Conservation (phyloP, 371 early-diverging fungal genomes). For the Rhizopus stolonifer region DNA sequence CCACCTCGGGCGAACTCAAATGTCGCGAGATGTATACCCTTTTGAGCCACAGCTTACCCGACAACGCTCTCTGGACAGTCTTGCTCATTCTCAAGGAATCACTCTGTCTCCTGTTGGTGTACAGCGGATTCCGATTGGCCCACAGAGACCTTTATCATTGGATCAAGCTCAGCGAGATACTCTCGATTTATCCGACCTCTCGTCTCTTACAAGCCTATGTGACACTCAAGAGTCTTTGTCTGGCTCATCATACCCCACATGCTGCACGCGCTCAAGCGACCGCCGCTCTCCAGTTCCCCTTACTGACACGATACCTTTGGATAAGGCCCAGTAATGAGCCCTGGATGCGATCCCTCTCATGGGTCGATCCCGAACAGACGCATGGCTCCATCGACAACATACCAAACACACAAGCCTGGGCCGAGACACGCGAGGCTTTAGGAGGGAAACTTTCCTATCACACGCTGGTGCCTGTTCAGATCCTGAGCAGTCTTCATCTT, state of each 20-base stretch:
- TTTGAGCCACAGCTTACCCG: too few relatives aligned
- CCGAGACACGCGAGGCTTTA: slow-evolving; percentile 28
- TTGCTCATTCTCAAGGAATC: slow-evolving; percentile 3
- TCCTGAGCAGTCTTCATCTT: too few relatives aligned
- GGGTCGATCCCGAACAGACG: slow-evolving; percentile 24
- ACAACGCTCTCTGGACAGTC: too few relatives aligned
- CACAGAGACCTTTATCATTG: slow-evolving; percentile 36
- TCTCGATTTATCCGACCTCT: slow-evolving; percentile 17
- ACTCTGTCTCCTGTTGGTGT: slow-evolving; percentile 31
- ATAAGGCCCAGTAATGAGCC: slow-evolving; percentile 17
- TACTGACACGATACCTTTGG: slow-evolving; percentile 30
- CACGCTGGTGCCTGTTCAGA: too few relatives aligned
- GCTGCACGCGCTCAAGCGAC: slow-evolving; percentile 43
- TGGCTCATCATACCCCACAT: slow-evolving; percentile 24
- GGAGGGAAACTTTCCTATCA: too few relatives aligned
- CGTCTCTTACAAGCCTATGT: slow-evolving; percentile 28
- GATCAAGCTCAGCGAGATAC: slow-evolving; percentile 43
- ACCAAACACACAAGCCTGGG: slow-evolving; percentile 30
- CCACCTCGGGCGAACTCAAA: too few relatives aligned
- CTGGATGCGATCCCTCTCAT: slow-evolving; percentile 32
- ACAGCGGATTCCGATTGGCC: slow-evolving; percentile 12
- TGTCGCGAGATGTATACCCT: too few relatives aligned
- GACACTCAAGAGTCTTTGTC: slow-evolving; percentile 40
- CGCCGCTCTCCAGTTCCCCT: slow-evolving; percentile 38
- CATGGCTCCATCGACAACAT: slow-evolving; percentile 24